A percentile compares a stretch with the other conserved stretches of the same genome.
These are phyloP conservation scores for Dictyostelium discoideum DNA, from an alignment of 78 protist genomes.

Conservation along the genomic window dicty_2.7 NC_007090.3:4214501-4215000, in stretches of 20 bases:
- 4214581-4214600: background rate
- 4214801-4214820: background rate
- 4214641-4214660: slow-evolving; percentile 3
- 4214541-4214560: slow-evolving; percentile 11
- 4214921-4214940: background rate
- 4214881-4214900: background rate
- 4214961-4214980: background rate
- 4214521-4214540: slow-evolving; percentile 1
- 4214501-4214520: background rate
- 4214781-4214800: background rate
- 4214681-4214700: background rate
- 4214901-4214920: background rate
- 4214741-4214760: background rate
- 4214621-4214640: background rate
- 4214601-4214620: background rate
- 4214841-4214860: background rate
- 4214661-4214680: background rate
- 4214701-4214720: background rate
- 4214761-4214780: background rate
- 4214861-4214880: background rate
- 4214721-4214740: background rate
- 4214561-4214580: background rate
- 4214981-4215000: background rate
- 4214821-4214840: background rate
- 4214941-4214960: background rate